A percentile compares a stretch with the other conserved stretches of the same genome.
Evolutionary conservation across 129 eudicot species (phyloP).

Genomic region (Saposhnikovia divaricata): DNA sequence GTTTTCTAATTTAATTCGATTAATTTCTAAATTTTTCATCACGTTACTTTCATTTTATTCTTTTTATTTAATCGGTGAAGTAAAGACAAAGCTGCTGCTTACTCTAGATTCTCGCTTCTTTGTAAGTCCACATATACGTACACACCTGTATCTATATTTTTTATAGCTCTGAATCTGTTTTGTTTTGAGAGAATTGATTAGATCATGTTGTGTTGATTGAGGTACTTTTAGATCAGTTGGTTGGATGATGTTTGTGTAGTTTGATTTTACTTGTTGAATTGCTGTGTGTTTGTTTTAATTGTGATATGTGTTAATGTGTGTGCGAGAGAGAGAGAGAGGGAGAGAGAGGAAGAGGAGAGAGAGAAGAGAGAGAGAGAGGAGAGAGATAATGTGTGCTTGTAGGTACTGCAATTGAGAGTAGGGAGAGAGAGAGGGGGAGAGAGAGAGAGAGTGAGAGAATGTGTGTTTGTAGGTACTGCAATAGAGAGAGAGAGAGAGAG

Average conservation of each 20-base stretch:
- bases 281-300: background rate
- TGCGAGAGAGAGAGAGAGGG: too few relatives aligned
- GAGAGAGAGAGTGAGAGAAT: too few relatives aligned
- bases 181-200: background rate
- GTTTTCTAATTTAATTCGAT: too few relatives aligned
- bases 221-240: slow-evolving; percentile 1
- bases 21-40: background rate
- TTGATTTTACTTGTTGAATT: background rate
- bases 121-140: slow-evolving; percentile 2
- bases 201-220: background rate
- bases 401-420: too few relatives aligned
- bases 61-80: background rate
- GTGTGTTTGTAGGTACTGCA: too few relatives aligned
- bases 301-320: too few relatives aligned
- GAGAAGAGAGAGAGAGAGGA: too few relatives aligned
- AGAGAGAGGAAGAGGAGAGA: too few relatives aligned
- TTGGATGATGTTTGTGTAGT: background rate
- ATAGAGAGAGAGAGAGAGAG: too few relatives aligned
- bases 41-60: background rate
- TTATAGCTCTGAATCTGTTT: background rate
- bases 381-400: too few relatives aligned
- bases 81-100: background rate
- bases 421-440: too few relatives aligned
- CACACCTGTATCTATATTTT: background rate
- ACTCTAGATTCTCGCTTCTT: slow-evolving; percentile 2